Evolutionary conservation across 495 filamentous ascomycete genomes (phyloP).

Genomic region (Xylaria cubensis): DNA sequence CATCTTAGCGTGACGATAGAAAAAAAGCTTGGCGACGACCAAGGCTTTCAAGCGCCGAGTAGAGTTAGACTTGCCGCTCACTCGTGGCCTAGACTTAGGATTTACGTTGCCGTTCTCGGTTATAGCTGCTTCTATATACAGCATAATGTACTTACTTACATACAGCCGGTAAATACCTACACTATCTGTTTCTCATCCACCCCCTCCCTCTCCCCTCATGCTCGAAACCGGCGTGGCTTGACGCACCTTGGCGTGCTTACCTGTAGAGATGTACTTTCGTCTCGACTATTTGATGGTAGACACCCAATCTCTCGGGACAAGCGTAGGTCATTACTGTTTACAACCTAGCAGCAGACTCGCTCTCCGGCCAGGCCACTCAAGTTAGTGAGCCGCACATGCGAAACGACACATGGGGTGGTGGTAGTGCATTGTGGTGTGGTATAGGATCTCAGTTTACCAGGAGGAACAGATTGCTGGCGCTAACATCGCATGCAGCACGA

Average conservation of each 20-base stretch:
- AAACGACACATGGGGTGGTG: conserved; percentile 17
- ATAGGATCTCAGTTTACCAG: conserved; percentile 11
- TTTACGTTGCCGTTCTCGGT: not conserved
- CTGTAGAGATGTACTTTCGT: not conserved
- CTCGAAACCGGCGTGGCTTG: conserved; percentile 14
- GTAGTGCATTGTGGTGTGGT: conserved; percentile 1
- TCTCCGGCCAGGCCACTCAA: conserved; percentile 13
- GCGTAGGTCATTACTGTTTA: not conserved
- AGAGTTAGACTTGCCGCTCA: conserved; percentile 6
- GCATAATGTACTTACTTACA: not conserved
- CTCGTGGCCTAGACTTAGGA: not conserved
- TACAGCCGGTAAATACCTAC: not conserved
- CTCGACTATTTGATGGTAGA: not conserved
- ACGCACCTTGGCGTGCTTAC: conserved; percentile 2
- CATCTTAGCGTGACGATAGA: not conserved
- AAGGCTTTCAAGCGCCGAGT: not conserved
- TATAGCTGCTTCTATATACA: conserved; percentile 3
- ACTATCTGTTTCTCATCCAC: not conserved
- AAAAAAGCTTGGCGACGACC: not conserved
- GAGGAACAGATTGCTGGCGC: conserved; percentile 16
- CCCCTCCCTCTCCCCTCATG: not conserved
- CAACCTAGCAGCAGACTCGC: conserved; percentile 1
- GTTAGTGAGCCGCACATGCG: not conserved
- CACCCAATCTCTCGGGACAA: conserved; percentile 18
- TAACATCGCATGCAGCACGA: conserved; percentile 14